A percentile compares a stretch with the other conserved stretches of the same genome.
These are phyloP conservation scores for Hydrangea macrophylla DNA, from an alignment of 148 eudicot genomes.

Conservation along the genomic window DNA sequence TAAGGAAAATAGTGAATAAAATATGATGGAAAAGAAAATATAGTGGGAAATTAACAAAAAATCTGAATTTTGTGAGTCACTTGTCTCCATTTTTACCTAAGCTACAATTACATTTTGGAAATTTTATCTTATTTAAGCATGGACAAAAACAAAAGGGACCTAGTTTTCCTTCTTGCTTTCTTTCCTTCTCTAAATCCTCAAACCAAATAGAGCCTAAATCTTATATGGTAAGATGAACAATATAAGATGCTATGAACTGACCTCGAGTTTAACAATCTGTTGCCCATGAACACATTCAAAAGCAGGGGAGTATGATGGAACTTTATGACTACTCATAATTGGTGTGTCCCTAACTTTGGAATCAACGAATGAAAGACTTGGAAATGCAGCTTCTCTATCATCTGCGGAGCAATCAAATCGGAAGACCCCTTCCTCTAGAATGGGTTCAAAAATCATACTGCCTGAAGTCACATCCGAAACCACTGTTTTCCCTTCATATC, in stretches of 20 bases:
- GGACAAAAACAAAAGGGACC: no score
- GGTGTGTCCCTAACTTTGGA: slow-evolving; percentile 64
- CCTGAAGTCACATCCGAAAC: slow-evolving; percentile 42
- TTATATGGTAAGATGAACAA: not conserved
- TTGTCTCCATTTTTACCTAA: no score
- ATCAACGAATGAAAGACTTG: slow-evolving; percentile 74
- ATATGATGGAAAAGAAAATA: no score
- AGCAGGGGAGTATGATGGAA: slow-evolving; percentile 64
- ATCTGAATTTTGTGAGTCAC: no score
- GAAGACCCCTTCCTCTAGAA: slow-evolving; percentile 84
- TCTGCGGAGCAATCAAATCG: slow-evolving; percentile 82
- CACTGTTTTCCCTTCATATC: slow-evolving; percentile 27
- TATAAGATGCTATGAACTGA: slow-evolving; percentile 17
- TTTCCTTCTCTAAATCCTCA: no score
- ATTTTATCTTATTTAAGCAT: no score
- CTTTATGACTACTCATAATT: slow-evolving; percentile 33
- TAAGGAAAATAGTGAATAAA: no score
- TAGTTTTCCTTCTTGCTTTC: no score
- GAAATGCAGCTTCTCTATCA: slow-evolving; percentile 67
- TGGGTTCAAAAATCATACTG: slow-evolving; percentile 77
- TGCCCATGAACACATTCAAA: slow-evolving; percentile 60
- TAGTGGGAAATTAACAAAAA: no score
- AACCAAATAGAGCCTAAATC: no score
- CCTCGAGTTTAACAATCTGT: slow-evolving; percentile 73
- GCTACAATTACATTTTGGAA: no score